Percentiles rank a stretch among this genome's conserved stretches.
Conservation (phyloP, 2,329 filamentous ascomycete species). For the Aspergillus aculeatinus region DNA sequence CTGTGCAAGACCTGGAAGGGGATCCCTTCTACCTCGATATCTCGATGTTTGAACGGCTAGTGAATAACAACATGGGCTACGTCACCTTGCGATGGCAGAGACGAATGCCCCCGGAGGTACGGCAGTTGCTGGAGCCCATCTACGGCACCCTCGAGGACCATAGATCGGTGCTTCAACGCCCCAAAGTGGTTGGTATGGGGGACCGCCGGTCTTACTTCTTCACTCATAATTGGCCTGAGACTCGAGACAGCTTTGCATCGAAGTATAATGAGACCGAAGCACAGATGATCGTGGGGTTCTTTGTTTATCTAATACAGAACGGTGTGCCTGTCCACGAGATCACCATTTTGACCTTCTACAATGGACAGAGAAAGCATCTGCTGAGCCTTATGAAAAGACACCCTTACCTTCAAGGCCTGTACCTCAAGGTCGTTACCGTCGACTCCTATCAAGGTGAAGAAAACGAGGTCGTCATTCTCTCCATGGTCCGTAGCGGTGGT, state of each 20-base stretch:
- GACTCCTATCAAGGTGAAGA: constrained; percentile 92
- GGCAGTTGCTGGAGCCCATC: constrained; percentile 61
- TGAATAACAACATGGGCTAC: constrained; percentile 64
- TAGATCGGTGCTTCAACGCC: constrained; percentile 53
- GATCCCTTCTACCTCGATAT: constrained; percentile 67
- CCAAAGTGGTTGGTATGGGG: constrained; percentile 63
- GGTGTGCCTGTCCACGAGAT: constrained; percentile 61
- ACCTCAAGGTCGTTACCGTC: constrained; percentile 70
- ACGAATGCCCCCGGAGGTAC: constrained; percentile 69
- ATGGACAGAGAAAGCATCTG: constrained; percentile 72
- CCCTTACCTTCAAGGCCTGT: constrained; percentile 44
- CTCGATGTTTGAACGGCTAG: constrained; percentile 76
- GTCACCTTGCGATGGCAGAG: constrained; percentile 67
- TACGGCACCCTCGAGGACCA: constrained; percentile 62
- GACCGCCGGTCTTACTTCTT: constrained; percentile 61
- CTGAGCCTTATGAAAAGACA: constrained; percentile 46
- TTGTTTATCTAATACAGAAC: constrained; percentile 69
- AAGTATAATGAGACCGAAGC: constrained; percentile 71
- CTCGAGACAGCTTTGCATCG: constrained; percentile 61
- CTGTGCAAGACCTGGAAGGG: constrained; percentile 58
- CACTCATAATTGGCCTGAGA: constrained; percentile 65
- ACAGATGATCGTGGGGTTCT: constrained; percentile 71
- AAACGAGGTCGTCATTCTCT: constrained; percentile 79
- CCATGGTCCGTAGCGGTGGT: constrained; percentile 70
- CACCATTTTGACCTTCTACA: constrained; percentile 84